phyloP scores from a whole-genome alignment of 208 protist species.

The Trypanosoma rangeli region DNA sequence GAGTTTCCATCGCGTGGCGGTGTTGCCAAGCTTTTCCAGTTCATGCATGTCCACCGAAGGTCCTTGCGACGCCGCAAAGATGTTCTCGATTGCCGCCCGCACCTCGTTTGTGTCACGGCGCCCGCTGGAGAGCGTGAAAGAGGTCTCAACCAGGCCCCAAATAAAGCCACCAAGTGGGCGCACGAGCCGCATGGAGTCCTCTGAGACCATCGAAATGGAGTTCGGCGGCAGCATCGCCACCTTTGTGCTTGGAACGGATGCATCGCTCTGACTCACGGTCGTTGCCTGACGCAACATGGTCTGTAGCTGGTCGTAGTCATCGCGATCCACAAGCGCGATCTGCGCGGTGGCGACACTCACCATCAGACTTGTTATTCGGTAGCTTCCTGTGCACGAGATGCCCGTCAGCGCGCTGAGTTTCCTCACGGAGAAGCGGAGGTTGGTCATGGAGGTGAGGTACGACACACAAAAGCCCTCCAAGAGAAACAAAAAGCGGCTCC shows the following conservation, averaged over 20 bases:
- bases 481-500: slow-evolving; percentile 63
- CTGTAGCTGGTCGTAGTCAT: slow-evolving; percentile 72
- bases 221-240: background rate
- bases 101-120: slow-evolving; percentile 46
- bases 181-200: background rate
- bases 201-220: background rate
- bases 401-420: slow-evolving; percentile 59
- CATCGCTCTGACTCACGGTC: slow-evolving; percentile 20
- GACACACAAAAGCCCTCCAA: slow-evolving; percentile 65
- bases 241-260: slow-evolving; percentile 29
- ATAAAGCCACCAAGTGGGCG: slow-evolving; percentile 74
- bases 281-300: background rate
- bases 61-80: background rate
- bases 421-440: slow-evolving; percentile 70
- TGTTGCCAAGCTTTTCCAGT: slow-evolving; percentile 51
- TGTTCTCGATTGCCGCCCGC: slow-evolving; percentile 29
- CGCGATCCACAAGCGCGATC: slow-evolving; percentile 81
- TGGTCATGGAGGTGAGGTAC: slow-evolving; percentile 81
- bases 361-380: slow-evolving; percentile 42
- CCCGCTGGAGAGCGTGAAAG: slow-evolving; percentile 68
- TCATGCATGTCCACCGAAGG: slow-evolving; percentile 6
- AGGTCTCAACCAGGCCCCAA: slow-evolving; percentile 80
- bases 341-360: slow-evolving; percentile 64
- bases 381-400: slow-evolving; percentile 23
- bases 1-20: slow-evolving; percentile 69